phyloP scores from a whole-genome alignment of 2,329 filamentous ascomycete species.

The Colletotrichum tabaci region DNA sequence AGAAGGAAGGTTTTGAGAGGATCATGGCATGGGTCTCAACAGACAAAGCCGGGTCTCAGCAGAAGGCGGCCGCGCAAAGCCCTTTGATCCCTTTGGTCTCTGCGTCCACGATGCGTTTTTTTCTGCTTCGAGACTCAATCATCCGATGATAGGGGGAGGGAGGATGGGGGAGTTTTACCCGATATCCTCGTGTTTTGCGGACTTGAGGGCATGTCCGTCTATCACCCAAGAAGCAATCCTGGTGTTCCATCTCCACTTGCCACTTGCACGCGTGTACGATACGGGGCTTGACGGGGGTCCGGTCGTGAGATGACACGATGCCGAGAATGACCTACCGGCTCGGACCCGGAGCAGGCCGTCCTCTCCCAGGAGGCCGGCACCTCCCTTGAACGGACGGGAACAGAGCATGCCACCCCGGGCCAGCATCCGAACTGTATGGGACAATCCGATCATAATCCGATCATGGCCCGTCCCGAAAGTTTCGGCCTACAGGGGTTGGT shows the following conservation, averaged over 20 bases:
- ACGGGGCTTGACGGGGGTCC: no score
- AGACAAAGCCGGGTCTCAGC: constrained; percentile 2
- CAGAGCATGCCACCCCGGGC: constrained; percentile 20
- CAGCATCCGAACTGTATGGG: neutral
- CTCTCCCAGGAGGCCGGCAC: neutral
- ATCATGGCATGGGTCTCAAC: no score
- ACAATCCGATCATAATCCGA: neutral
- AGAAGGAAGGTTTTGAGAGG: neutral
- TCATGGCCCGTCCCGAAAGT: constrained; percentile 33
- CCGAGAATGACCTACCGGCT: neutral
- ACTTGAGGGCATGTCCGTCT: neutral
- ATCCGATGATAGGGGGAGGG: constrained; percentile 8
- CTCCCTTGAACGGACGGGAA: neutral
- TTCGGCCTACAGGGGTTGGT: neutral
- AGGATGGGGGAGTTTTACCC: neutral
- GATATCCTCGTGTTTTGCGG: constrained; percentile 4
- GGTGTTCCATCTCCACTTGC: no score
- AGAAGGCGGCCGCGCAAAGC: no score
- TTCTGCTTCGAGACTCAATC: neutral
- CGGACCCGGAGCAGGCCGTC: constrained; percentile 2
- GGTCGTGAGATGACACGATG: neutral
- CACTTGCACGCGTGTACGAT: no score
- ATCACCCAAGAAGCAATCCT: no score
- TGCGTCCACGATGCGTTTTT: neutral
- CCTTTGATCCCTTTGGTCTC: no score